A percentile compares a stretch with the other conserved stretches of the same genome.
Conservation (phyloP, 2,329 filamentous ascomycete genomes). For the Arachnopeziza araneosa region DNA sequence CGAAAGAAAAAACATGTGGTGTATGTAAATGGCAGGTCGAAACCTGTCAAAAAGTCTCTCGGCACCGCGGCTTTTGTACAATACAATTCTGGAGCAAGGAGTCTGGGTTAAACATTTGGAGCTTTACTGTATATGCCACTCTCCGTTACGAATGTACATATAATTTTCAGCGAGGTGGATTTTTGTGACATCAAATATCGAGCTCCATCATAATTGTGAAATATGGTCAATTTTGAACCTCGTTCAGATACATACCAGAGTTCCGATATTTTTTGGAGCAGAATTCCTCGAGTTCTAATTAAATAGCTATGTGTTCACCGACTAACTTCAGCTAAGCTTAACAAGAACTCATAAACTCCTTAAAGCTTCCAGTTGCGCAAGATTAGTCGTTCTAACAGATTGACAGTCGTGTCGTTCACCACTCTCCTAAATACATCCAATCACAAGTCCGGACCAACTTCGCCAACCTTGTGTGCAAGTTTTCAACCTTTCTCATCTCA, state of each 20-base stretch:
- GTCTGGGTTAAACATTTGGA: conserved; percentile 19
- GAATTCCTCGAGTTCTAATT: too few species aligned
- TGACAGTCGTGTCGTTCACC: too few species aligned
- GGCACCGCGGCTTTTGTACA: conserved; percentile 18
- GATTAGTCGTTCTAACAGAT: too few species aligned
- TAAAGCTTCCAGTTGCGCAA: too few species aligned
- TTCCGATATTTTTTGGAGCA: too few species aligned
- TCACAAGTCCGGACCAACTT: too few species aligned
- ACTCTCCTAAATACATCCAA: too few species aligned
- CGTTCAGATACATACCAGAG: not conserved
- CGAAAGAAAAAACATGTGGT: not conserved
- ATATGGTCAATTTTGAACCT: not conserved
- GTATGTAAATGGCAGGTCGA: not conserved
- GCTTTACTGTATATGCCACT: conserved; percentile 18
- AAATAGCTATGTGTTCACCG: too few species aligned
- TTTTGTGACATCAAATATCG: not conserved
- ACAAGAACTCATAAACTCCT: too few species aligned
- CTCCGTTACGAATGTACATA: conserved; percentile 9
- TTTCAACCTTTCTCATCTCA: too few species aligned
- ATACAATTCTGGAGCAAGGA: conserved; percentile 24
- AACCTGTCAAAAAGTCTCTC: conserved; percentile 1
- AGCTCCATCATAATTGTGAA: not conserved
- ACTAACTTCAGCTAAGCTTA: too few species aligned
- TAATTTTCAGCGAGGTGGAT: not conserved
- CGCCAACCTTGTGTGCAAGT: too few species aligned